These are phyloP conservation scores for Chaetomiaceae sp. DNA, from an alignment of 2,329 filamentous ascomycete genomes.

Conservation along the genomic window DNA sequence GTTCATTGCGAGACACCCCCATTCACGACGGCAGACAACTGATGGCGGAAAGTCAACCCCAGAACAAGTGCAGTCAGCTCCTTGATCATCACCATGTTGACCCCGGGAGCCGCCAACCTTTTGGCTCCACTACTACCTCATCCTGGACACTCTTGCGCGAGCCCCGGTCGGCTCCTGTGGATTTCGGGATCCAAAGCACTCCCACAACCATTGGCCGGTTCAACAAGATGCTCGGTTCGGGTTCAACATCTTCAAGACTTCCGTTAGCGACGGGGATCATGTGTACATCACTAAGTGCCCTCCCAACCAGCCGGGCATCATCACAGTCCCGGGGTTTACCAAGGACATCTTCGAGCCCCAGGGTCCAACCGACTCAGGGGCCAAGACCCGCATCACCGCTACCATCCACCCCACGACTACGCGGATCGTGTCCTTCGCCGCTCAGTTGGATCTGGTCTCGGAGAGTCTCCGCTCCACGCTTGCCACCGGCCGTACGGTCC, in stretches of 20 bases:
- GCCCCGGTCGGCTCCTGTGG: background rate
- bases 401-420: background rate
- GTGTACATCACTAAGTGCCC: slow-evolving; percentile 9
- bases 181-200: background rate
- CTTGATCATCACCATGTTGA: slow-evolving; percentile 31
- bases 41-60: background rate
- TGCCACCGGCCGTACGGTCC: background rate
- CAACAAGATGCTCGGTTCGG: background rate
- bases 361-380: background rate
- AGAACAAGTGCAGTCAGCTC: background rate
- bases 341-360: background rate
- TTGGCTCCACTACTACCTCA: slow-evolving; percentile 40
- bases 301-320: background rate
- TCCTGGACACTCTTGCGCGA: slow-evolving; percentile 19
- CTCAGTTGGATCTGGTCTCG: background rate
- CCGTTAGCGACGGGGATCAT: background rate
- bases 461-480: background rate
- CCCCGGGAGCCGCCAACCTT: slow-evolving; percentile 31
- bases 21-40: background rate
- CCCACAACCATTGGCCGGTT: background rate
- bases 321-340: background rate
- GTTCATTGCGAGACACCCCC: no score
- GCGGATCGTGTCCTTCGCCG: background rate
- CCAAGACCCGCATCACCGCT: background rate
- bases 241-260: slow-evolving; percentile 1